Base-by-base conservation (phyloP, 2,329 filamentous ascomycete genomes). In the Venturia pyrina region DNA sequence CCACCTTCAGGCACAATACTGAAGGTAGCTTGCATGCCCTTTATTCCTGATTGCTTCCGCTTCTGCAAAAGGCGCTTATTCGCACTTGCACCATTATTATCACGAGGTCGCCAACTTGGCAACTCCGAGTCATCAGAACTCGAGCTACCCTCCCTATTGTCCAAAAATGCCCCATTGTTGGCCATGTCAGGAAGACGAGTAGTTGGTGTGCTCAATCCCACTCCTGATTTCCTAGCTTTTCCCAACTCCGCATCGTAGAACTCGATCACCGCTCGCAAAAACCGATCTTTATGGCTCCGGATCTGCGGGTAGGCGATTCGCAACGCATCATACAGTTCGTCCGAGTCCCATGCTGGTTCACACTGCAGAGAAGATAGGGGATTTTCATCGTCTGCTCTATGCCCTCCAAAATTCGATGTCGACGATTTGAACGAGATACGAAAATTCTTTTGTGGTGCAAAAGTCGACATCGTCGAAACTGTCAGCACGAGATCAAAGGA, bases 291-390 rank as follows among this genome's bases (percentile, higher is more conserved):
- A 41, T 62, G 59, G 13, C n/a, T 41, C 7, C 34, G 19, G n/a
- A 62, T 41, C 13, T 21, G 13, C 11, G 59, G 37, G 21, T 62
- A 62, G 1, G 41, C 17, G 11, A 19, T 13, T 62, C 59, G 11
- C 17, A 62, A 62, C 6, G 59, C 34, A 62, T 62, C 59, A 62
- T 41, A 62, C 37, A 62, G 43, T 11, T 62, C 59, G 24, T 62
- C 59, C 21, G 59, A 62, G 21, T 62, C 59, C 41, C 59, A 41
- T 10, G 59, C 37, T 44, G 59, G 59, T 6, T 41, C 34, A 19
- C 43, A 62, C 3, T 62, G 19, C 19, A 62, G 43, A 62, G 34
- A 62, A 21, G 34, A 62, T 3, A 62, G 21, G 3, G 59, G 59
- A 32, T 62, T 44, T 5, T 21, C 59, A 3, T 44, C 41, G 19